Base-by-base conservation (phyloP, 495 filamentous ascomycete genomes). In the Polyplosphaeria fusca region DNA sequence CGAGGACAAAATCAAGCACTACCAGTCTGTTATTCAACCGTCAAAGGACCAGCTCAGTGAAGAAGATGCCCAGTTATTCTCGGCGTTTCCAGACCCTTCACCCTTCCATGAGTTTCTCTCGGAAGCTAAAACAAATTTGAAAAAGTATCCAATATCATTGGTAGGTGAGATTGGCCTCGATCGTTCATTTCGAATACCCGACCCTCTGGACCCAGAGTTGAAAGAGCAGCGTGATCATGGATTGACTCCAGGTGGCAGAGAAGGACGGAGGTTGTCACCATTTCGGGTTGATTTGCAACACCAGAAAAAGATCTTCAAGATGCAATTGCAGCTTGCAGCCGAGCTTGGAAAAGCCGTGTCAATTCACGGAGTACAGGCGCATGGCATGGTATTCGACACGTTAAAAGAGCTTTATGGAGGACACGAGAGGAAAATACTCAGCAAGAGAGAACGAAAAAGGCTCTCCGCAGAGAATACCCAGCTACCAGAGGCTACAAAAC, bases 111-210 rank as follows among this genome's bases (percentile, higher is more conserved):
- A 73, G 14, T 81, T 88, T 47, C 70, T 98, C 27, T 57, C 67
- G 5, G 80, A 88, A 63, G 89, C 87, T 1, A 80, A 78, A 23
- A 61, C 52, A 13, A 79, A 86, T 25, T 78, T 98, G 2, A 60
- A 79, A 22, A 71, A 68, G 12, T 82, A 84, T 57, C 86, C 88
- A 0, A 57, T 77, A 13, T 86, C 89, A 2, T 76, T 97, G 1
- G 77, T 98, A 19, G 93, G 93, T 9, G 93, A 98, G 69, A 76
- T 97, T 43, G 93, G 93, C 0, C 67, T 98, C 2, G 93, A 98
- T 69, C 86, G 84, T 58, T 79, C 82, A 7, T 96, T 96, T 66
- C 81, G 91, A 13, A 79, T 98, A 3, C 93, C 94, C 0, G 76
- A 76, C 53, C 67, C 77, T 22, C 86, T 83, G 83, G 70, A 75